Evolutionary conservation across 1,139 yeast species (phyloP).

Genomic region (Suhomyces kunorum): DNA sequence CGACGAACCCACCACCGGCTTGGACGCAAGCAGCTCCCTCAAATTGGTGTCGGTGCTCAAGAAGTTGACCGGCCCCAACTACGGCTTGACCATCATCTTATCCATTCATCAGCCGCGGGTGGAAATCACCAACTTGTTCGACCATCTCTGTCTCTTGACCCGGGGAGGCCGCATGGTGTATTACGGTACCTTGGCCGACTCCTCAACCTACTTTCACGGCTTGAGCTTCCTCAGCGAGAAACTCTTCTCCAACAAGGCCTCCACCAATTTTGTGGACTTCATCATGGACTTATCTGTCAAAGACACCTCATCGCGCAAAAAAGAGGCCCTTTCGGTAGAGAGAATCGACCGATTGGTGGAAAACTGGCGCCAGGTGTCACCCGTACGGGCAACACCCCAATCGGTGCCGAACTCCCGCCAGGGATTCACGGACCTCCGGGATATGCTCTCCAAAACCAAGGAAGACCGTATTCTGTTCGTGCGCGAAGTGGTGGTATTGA

Average conservation of each 20-base stretch:
- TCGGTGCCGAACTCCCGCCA: conserved; percentile 12
- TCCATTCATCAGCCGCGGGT: conserved; percentile 30
- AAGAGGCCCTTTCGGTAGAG: conserved; percentile 18
- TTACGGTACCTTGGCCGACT: conserved; percentile 21
- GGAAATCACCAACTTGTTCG: conserved; percentile 25
- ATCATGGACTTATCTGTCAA: conserved; percentile 27
- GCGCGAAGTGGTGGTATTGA: conserved; percentile 22
- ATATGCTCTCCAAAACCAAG: conserved; percentile 16
- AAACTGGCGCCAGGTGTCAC: conserved; percentile 17
- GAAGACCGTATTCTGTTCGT: conserved; percentile 19
- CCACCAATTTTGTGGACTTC: conserved; percentile 15
- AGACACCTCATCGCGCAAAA: conserved; percentile 21
- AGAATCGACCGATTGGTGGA: conserved; percentile 20
- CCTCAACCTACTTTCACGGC: conserved; percentile 20
- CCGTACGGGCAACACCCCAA: background rate
- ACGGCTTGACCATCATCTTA: conserved; percentile 26
- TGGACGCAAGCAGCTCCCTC: conserved; percentile 27
- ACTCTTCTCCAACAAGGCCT: conserved; percentile 6
- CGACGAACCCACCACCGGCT: conserved; percentile 32
- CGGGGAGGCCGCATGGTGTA: conserved; percentile 28
- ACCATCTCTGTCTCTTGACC: conserved; percentile 25
- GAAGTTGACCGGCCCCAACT: conserved; percentile 24
- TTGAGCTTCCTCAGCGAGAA: conserved; percentile 11
- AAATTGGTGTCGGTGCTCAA: conserved; percentile 23
- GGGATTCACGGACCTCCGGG: conserved; percentile 13